Conservation (phyloP, 1,139 yeast species). For the Hyphopichia buzzinii region DNA sequence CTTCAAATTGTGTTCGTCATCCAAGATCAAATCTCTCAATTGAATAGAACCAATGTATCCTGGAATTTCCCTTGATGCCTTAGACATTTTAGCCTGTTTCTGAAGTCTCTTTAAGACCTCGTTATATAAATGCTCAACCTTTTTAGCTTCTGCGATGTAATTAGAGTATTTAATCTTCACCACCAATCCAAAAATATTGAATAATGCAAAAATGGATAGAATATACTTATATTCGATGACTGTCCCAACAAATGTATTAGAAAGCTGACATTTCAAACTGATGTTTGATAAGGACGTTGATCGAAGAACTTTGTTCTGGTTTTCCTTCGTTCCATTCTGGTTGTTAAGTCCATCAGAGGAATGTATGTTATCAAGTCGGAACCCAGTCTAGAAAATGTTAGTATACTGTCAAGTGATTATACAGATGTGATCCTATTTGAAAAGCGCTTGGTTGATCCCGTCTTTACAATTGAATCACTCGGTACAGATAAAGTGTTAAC, state of each 20-base stretch:
- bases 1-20: slow-evolving; percentile 41
- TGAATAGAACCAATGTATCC: slow-evolving; percentile 71
- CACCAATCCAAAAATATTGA: slow-evolving; percentile 14
- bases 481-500: slow-evolving; percentile 29
- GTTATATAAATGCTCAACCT: slow-evolving; percentile 34
- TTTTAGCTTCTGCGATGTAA: slow-evolving; percentile 27
- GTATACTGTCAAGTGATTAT: slow-evolving; percentile 1
- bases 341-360: slow-evolving; percentile 20
- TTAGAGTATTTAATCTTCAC: slow-evolving; percentile 33
- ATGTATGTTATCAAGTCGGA: slow-evolving; percentile 22
- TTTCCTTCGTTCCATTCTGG: slow-evolving; percentile 32
- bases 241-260: slow-evolving; percentile 52
- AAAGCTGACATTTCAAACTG: slow-evolving; percentile 58
- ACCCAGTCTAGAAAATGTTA: slow-evolving; percentile 30
- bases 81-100: slow-evolving; percentile 30
- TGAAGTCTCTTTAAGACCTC: slow-evolving; percentile 50
- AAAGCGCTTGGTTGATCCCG: too few species aligned
- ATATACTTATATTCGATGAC: slow-evolving; percentile 43
- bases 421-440: too few species aligned
- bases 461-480: background rate
- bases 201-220: slow-evolving; percentile 20
- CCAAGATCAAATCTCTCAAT: slow-evolving; percentile 66
- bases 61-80: slow-evolving; percentile 23
- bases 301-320: slow-evolving; percentile 55
- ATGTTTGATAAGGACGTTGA: slow-evolving; percentile 70